Conservation (phyloP, 2,329 filamentous ascomycete species). For the Aureobasidium melanogenum region DNA sequence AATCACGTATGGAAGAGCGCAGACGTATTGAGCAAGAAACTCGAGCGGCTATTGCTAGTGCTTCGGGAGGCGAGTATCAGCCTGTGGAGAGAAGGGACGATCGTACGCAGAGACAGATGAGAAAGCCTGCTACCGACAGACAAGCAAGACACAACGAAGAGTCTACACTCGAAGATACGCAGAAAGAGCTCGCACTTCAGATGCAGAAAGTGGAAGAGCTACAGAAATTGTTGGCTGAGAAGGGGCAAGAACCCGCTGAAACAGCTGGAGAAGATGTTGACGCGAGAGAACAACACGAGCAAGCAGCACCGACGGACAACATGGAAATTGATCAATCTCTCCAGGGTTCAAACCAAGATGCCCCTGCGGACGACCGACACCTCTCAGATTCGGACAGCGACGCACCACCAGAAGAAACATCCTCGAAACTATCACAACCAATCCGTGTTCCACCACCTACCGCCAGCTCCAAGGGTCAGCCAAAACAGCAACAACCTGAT, state of each 20-base stretch:
- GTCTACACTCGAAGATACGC: conserved; percentile 14
- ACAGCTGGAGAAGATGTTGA: not conserved
- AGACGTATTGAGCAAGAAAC: conserved; percentile 22
- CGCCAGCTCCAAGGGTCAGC: not conserved
- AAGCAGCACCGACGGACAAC: not conserved
- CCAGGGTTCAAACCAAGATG: not conserved
- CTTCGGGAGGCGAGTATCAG: conserved; percentile 2
- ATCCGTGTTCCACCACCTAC: conserved; percentile 12
- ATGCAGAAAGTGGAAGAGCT: conserved; percentile 24
- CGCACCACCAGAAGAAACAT: conserved; percentile 29
- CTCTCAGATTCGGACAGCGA: conserved; percentile 23
- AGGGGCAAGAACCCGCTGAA: not conserved
- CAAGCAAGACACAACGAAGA: not conserved
- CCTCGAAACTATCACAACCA: conserved; percentile 25
- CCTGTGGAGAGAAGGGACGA: not conserved
- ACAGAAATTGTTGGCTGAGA: conserved; percentile 21
- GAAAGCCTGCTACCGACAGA: not conserved
- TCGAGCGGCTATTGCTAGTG: conserved; percentile 1
- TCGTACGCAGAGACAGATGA: not conserved
- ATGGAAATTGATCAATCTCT: not conserved
- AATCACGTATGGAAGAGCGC: conserved; percentile 18
- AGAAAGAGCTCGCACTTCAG: conserved; percentile 14
- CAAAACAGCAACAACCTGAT: not conserved
- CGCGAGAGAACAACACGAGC: not conserved
- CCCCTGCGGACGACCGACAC: not conserved